Conservation (phyloP, 768 basidiomycete genomes). For the Naganishia onofrii region DNA sequence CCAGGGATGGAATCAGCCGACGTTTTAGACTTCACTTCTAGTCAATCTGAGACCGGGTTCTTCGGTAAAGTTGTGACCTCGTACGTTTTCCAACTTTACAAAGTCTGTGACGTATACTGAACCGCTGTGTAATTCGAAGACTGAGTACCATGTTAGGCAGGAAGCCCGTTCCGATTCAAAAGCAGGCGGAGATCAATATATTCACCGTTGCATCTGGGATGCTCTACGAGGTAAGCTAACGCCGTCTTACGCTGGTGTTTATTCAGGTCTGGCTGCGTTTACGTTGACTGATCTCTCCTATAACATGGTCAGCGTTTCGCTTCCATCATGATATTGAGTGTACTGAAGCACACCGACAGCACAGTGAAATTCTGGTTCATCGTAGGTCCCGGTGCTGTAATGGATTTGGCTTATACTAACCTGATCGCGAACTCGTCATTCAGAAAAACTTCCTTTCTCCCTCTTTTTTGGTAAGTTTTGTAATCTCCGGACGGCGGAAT, state of each 20-base stretch:
- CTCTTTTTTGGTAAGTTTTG: constrained; percentile 73
- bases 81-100: background rate
- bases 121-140: background rate
- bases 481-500: background rate
- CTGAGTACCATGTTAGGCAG: constrained; percentile 17
- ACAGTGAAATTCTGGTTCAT: constrained; percentile 99
- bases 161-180: constrained; percentile 35
- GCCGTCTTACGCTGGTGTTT: background rate
- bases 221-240: constrained; percentile 75
- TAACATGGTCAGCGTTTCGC: constrained; percentile 72
- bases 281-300: constrained; percentile 22
- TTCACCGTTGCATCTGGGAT: constrained; percentile 97
- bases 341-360: constrained; percentile 86
- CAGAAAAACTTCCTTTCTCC: constrained; percentile 91
- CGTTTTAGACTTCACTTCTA: constrained; percentile 59
- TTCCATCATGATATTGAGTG: constrained; percentile 96
- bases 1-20: constrained; percentile 78
- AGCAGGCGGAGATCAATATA: constrained; percentile 91
- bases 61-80: constrained; percentile 25
- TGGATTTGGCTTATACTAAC: background rate
- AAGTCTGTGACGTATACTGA: background rate
- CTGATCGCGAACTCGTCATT: background rate
- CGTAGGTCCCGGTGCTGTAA: constrained; percentile 47
- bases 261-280: background rate
- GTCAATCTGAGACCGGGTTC: constrained; percentile 1